phyloP scores from a whole-genome alignment of 495 filamentous ascomycete species.

The Barbatosphaeria neglecta region DNA sequence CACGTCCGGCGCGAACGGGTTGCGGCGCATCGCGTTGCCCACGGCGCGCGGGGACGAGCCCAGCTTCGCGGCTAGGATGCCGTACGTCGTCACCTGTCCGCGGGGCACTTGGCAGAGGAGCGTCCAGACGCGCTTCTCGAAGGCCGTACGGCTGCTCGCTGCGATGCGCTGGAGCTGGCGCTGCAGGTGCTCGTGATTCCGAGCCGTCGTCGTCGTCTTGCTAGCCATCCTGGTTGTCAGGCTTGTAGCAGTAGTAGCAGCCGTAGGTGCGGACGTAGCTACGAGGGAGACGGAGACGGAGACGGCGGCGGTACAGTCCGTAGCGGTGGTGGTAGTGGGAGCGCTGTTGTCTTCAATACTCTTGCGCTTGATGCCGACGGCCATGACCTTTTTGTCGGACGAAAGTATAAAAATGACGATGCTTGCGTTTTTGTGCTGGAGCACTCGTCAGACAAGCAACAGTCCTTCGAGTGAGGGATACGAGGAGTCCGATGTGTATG shows the following conservation, averaged over 20 bases:
- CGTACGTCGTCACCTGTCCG: slow-evolving; percentile 64
- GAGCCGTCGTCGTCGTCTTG: slow-evolving; percentile 1
- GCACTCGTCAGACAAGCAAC: too few species aligned
- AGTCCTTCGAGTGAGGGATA: too few species aligned
- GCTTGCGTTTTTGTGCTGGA: too few species aligned
- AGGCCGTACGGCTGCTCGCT: slow-evolving; percentile 34
- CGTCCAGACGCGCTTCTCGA: slow-evolving; percentile 49
- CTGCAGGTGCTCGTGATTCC: slow-evolving; percentile 14
- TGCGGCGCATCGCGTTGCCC: slow-evolving; percentile 62
- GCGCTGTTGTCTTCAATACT: background rate
- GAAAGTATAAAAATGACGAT: too few species aligned
- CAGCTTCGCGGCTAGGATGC: slow-evolving; percentile 52
- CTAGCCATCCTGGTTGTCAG: background rate
- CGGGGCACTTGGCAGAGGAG: slow-evolving; percentile 58
- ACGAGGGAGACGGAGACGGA: background rate
- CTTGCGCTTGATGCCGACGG: slow-evolving; percentile 3
- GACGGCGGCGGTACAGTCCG: slow-evolving; percentile 5
- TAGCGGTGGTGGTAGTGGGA: background rate
- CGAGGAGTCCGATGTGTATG: too few species aligned
- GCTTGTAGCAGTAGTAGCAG: slow-evolving; percentile 1
- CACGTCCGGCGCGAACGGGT: slow-evolving; percentile 58
- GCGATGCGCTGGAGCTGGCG: slow-evolving; percentile 20
- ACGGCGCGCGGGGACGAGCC: slow-evolving; percentile 65
- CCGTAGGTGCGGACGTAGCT: background rate
- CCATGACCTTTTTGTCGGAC: background rate